Evolutionary conservation across 1,284 basidiomycete species (phyloP), one percentile per base, ranked within the genome.

Genomic region (Exsudoporus floridanus): DNA sequence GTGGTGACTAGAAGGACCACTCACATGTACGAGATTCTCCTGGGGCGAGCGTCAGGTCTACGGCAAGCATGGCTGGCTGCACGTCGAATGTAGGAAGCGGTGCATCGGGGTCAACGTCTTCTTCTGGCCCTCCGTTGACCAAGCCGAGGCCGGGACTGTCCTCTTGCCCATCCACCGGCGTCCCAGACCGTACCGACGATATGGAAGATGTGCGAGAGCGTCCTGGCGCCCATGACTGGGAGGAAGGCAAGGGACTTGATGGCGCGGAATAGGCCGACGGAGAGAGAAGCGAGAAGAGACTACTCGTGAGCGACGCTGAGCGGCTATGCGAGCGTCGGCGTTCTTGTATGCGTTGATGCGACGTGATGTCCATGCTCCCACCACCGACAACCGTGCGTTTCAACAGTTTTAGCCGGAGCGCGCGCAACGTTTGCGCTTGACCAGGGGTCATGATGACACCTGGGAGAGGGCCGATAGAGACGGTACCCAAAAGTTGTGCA

Each of bases 1-100:
- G 34, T 7, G 2, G 19, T 14, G 19, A 48, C 41, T 18, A 47
- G 12, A 41, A 25, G 28, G 42, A 49, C 50, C 3, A 80, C 89
- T 66, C 65, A 93, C 91, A 95, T 57, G 80, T 89, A 57, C 86
- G 81, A 44, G 83, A 87, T 70, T 94, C 86, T 5, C 92, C 93
- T 7, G 93, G 90, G 1, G 73, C 75, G 7, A 96, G 77, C 4
- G 76, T 71, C 28, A 94, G 66, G 69, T 96, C 94, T 0, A 95
- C 89, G 0, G 84, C 91, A 16, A 96, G 76, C 80, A 95, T 89
- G 38, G 86, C 81, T 2, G 91, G 90, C 55, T 87, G 91, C 2
- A 88, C 82, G 53, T 91, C 84, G 40, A 94, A 85, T 2, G 88
- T 90, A 1, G 92, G 92, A 8, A 95, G 73, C 1, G 84, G 84